Conservation (phyloP, 208 protist species). For the Endotrypanum monterogeii region DNA sequence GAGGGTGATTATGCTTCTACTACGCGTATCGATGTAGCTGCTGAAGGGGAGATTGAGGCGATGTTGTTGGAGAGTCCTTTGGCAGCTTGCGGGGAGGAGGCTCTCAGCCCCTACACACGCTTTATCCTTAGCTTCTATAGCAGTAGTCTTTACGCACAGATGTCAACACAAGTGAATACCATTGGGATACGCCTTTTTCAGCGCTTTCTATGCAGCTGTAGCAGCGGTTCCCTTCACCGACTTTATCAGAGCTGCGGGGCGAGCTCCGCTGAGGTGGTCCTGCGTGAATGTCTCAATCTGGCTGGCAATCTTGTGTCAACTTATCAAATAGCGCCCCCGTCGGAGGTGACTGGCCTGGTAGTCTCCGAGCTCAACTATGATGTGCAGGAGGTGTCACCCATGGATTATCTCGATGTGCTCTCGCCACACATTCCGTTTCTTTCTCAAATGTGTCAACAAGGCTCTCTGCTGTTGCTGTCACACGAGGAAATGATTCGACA, state of each 20-base stretch:
- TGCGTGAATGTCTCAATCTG: slow-evolving; percentile 32
- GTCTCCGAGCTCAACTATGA: slow-evolving; percentile 28
- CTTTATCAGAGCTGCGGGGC: slow-evolving; percentile 18
- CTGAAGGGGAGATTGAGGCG: not conserved
- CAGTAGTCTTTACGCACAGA: slow-evolving; percentile 20
- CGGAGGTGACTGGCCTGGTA: slow-evolving; percentile 25
- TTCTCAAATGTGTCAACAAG: slow-evolving; percentile 39
- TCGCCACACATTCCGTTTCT: slow-evolving; percentile 27
- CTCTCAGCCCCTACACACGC: slow-evolving; percentile 22
- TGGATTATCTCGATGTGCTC: slow-evolving; percentile 31
- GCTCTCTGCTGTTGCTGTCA: slow-evolving; percentile 28
- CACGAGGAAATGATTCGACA: slow-evolving; percentile 28
- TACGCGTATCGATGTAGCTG: not conserved
- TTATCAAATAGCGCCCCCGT: slow-evolving; percentile 19
- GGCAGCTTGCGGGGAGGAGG: slow-evolving; percentile 21
- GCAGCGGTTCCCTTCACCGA: not conserved
- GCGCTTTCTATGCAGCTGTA: slow-evolving; percentile 26
- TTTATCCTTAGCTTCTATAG: slow-evolving; percentile 34
- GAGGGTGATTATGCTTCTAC: not conserved
- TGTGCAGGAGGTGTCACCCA: slow-evolving; percentile 36
- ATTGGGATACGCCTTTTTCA: slow-evolving; percentile 32
- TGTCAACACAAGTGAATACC: slow-evolving; percentile 15
- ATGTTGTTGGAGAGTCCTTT: slow-evolving; percentile 27
- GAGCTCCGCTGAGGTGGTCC: slow-evolving; percentile 22
- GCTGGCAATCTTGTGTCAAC: slow-evolving; percentile 27